These are phyloP conservation scores for Globisporangium perplexum DNA, from an alignment of 352 stramenopile species.

Conservation along the genomic window DNA sequence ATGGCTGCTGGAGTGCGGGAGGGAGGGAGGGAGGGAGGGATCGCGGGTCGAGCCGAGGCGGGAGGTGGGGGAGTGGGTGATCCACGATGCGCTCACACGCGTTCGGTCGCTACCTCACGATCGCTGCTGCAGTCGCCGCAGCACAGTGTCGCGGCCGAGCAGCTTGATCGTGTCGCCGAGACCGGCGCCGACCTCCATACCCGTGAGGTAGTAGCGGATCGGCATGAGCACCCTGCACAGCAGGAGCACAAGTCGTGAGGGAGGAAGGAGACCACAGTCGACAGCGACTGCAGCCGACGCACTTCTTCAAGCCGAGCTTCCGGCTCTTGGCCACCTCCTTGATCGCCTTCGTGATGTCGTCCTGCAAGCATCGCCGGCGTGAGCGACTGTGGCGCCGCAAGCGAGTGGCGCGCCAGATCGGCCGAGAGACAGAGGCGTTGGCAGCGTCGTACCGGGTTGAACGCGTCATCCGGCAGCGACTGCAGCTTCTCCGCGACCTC, in stretches of 20 bases:
- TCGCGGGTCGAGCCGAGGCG: not conserved
- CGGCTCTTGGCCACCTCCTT: slow-evolving; percentile 70
- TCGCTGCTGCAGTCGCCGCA: slow-evolving; percentile 34
- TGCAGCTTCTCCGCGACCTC: slow-evolving; percentile 40
- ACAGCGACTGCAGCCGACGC: slow-evolving; percentile 6
- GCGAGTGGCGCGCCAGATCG: not conserved
- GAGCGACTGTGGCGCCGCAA: not conserved
- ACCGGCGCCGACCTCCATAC: slow-evolving; percentile 80
- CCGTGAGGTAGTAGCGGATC: slow-evolving; percentile 81
- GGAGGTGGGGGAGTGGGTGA: not conserved
- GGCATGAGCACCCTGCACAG: slow-evolving; percentile 76
- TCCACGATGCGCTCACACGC: not conserved
- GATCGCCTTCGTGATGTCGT: slow-evolving; percentile 71
- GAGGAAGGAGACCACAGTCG: not conserved
- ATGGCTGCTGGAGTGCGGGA: not conserved
- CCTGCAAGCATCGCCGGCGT: slow-evolving; percentile 22
- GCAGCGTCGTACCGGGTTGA: slow-evolving; percentile 38
- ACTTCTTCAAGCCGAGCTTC: slow-evolving; percentile 83
- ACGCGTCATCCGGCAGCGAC: slow-evolving; percentile 53
- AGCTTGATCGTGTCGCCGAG: slow-evolving; percentile 81
- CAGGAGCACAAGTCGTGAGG: slow-evolving; percentile 3
- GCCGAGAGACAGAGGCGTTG: not conserved
- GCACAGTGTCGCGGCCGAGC: slow-evolving; percentile 51
- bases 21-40: not conserved
- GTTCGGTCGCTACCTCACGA: not conserved